Evolutionary conservation across 176 grass and related monocot species (phyloP), one percentile per base, ranked within the genome.

Genomic region (Paspalum notatum): DNA sequence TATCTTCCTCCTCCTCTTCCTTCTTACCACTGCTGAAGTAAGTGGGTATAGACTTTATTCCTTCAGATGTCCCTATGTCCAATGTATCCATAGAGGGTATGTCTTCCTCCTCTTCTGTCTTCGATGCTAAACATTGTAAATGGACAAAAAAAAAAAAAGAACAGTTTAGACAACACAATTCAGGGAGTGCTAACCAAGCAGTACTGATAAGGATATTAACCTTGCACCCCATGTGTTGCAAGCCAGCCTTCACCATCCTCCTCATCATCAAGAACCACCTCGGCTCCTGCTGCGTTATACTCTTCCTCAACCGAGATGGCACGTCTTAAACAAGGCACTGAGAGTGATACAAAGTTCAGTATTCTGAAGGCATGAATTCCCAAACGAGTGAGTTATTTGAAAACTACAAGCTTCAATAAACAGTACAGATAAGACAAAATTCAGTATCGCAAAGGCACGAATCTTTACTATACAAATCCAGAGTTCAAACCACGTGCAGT

Each of bases 1-100:
- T 98, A 68, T 98, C 96, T 25, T 98, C 95, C 67, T 98, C 94
- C 24, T 94, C 95, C 15, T 95, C 96, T 61, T 91, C 84, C 66
- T 93, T 89, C 17, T 93, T 85, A 77, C 86, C 67, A 80, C 84
- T 66, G 56, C 72, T 77, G 68, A 95, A 99, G 84, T 95, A 95
- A 12, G 86, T 55, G 22, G 88, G 82, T 24, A 99, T 95, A 40
- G 92, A 91, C 47, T 82, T 90, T 77, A 99, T 95, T 45, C 82
- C 86, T 47, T 85, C 85, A 17, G 46, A 65, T 91, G 91, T 95
- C 55, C 90, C 91, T 66, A 91, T 88, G 17, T 95, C 86, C 57
- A 95, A 80, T 18, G 78, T 78, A 64, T 95, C 92, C 78, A 99
- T 99, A 10, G 90, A 95, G 17, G 96, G 96, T 74, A 99, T 91